Evolutionary conservation across 2,329 filamentous ascomycete genomes (phyloP).

Genomic region (Paecilomyces dactylethromorphus): DNA sequence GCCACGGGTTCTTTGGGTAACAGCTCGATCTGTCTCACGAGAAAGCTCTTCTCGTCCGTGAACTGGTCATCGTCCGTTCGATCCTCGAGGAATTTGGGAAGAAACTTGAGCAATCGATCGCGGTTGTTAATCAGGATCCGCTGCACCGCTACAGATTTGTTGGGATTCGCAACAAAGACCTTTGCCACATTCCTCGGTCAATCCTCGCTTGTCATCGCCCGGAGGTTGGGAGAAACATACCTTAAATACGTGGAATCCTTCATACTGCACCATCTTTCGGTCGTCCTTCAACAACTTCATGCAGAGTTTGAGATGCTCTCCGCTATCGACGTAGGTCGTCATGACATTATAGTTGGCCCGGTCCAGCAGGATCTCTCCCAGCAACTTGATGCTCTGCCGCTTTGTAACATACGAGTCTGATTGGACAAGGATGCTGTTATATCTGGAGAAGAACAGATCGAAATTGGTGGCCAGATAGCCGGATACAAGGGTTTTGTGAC

Average conservation of each 20-base stretch:
- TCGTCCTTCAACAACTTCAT: constrained; percentile 97
- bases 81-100: constrained; percentile 88
- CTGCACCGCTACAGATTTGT: constrained; percentile 94
- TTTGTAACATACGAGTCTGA: constrained; percentile 97
- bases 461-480: constrained; percentile 86
- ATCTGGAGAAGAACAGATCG: constrained; percentile 83
- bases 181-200: constrained; percentile 24
- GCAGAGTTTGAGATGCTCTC: constrained; percentile 93
- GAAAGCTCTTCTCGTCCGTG: constrained; percentile 92
- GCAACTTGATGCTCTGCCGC: constrained; percentile 91
- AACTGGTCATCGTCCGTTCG: constrained; percentile 97
- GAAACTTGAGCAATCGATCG: constrained; percentile 79
- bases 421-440: constrained; percentile 81
- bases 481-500: constrained; percentile 85
- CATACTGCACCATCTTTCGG: constrained; percentile 98
- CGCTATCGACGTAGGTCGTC: constrained; percentile 92
- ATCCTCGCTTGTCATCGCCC: not conserved
- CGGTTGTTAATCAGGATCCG: constrained; percentile 95
- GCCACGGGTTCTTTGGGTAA: constrained; percentile 37
- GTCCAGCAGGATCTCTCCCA: constrained; percentile 90
- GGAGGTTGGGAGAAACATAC: constrained; percentile 26
- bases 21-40: constrained; percentile 82
- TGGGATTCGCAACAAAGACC: constrained; percentile 97
- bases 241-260: constrained; percentile 99
- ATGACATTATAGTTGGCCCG: constrained; percentile 96